Evolutionary conservation across 2,329 filamentous ascomycete genomes (phyloP).

Genomic region (Aspergillus sclerotialis): DNA sequence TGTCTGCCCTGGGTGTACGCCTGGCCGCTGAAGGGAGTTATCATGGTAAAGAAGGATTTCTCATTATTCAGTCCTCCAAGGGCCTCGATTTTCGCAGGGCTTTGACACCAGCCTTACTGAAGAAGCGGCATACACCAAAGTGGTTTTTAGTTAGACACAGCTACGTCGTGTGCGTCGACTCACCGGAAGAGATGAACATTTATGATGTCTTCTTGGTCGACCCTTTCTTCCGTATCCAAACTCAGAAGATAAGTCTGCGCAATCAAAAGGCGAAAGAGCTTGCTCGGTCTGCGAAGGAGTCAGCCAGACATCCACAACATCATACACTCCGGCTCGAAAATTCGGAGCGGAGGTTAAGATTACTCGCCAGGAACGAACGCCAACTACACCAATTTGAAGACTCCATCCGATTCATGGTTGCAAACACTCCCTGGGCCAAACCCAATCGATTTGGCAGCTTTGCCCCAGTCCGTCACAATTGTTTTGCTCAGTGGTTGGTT

Average conservation of each 20-base stretch:
- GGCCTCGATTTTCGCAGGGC: constrained; percentile 79
- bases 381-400: constrained; percentile 89
- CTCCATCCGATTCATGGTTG: constrained; percentile 79
- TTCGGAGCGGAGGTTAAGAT: constrained; percentile 82
- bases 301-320: constrained; percentile 59
- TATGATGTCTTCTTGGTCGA: constrained; percentile 99
- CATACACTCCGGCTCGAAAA: constrained; percentile 86
- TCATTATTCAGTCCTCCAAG: constrained; percentile 87
- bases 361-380: constrained; percentile 84
- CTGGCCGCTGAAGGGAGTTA: constrained; percentile 93
- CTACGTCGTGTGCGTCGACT: constrained; percentile 97
- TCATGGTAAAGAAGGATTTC: constrained; percentile 91
- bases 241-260: constrained; percentile 54
- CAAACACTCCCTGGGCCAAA: constrained; percentile 73
- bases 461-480: constrained; percentile 76
- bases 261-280: constrained; percentile 51
- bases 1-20: constrained; percentile 88
- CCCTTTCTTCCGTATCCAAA: constrained; percentile 72
- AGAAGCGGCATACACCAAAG: constrained; percentile 78
- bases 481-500: constrained; percentile 93
- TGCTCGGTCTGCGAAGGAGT: constrained; percentile 58
- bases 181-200: constrained; percentile 96
- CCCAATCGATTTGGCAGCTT: constrained; percentile 88
- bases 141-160: constrained; percentile 98
- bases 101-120: constrained; percentile 69